Base-by-base conservation (phyloP, 352 stramenopile genomes). In the Pythium dissimile region DNA sequence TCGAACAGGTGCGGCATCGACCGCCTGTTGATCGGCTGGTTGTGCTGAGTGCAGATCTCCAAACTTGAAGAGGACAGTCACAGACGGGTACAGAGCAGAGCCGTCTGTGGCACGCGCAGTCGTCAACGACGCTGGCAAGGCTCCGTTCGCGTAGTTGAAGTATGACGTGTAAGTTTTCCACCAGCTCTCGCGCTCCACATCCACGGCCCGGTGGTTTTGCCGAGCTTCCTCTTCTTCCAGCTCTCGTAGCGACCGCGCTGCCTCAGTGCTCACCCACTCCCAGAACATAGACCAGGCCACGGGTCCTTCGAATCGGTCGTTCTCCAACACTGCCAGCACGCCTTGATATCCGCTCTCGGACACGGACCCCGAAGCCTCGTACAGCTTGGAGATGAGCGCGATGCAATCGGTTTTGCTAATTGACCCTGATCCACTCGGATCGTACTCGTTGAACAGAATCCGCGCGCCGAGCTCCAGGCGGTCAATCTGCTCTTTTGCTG, bases 251-350 rank as follows among this genome's bases (percentile, higher is more conserved):
- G 85, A 84, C 9, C 64, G 60, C 35, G 84, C 80, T 6, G 86
- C 86, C 65, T 93, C 82, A 0, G 76, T 77, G 49, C 86, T 95
- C 24, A 95, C 86, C 81, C 82, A 95, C 50, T 89, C 77, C 84
- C 84, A 95, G 56, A 92, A 95, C 76, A 90, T 88, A 0, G 72
- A 45, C 86, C 86, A 95, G n/a, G 78, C 78, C 30, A 93, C 77
- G 0, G 78, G 78, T 0, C 77, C 82, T 50, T 87, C 62, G 60
- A 88, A 89, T 0, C 54, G 32, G 20, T 84, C 73, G n/a, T 80
- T 72, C 61, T 82, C 56, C 27, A 92, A 69, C 27, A 88, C 75
- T 4, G 66, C 60, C 23, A 89, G 69, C 0, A 82, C 80, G 6
- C 68, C 60, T 43, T 88, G 69, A 57, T 89, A 91, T 0, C 76